Evolutionary conservation across 2,329 filamentous ascomycete species (phyloP).

Genomic region (Cladosporium sp.): DNA sequence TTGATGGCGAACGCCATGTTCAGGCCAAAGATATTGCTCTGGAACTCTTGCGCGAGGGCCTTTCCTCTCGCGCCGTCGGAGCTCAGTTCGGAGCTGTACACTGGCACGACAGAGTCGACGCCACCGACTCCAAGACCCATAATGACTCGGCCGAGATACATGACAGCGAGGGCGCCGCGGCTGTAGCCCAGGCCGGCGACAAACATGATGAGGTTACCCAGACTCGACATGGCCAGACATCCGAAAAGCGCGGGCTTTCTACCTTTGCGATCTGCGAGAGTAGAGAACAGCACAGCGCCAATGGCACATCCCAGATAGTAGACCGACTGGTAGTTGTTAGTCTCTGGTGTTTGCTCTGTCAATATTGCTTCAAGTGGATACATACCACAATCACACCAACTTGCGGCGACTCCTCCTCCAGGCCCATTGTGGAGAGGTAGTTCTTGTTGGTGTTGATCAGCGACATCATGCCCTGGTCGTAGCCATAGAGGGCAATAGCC

Average conservation of each 20-base stretch:
- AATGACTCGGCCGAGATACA: slow-evolving; percentile 53
- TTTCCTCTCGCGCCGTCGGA: slow-evolving; percentile 59
- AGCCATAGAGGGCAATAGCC: slow-evolving; percentile 55
- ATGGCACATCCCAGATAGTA: slow-evolving; percentile 64
- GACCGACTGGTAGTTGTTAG: slow-evolving; percentile 40
- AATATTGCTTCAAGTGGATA: neutral
- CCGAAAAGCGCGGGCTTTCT: slow-evolving; percentile 58
- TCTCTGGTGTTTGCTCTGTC: neutral
- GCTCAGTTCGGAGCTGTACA: slow-evolving; percentile 59
- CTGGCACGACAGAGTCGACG: slow-evolving; percentile 61
- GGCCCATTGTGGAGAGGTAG: slow-evolving; percentile 60
- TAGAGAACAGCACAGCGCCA: slow-evolving; percentile 59
- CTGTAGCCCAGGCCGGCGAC: slow-evolving; percentile 52
- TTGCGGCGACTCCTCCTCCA: slow-evolving; percentile 50
- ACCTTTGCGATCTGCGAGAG: slow-evolving; percentile 54
- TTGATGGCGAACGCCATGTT: slow-evolving; percentile 63
- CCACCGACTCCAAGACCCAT: slow-evolving; percentile 62
- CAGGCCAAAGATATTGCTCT: slow-evolving; percentile 64
- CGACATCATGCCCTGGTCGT: slow-evolving; percentile 51
- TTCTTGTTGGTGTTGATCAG: slow-evolving; percentile 56
- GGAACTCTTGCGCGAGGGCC: slow-evolving; percentile 63
- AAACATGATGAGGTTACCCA: slow-evolving; percentile 64
- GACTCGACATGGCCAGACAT: slow-evolving; percentile 53
- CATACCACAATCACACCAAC: slow-evolving; percentile 57
- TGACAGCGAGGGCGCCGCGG: slow-evolving; percentile 47